Conservation (phyloP, 257 asterid species). For the Lycium ferocissimum region DNA sequence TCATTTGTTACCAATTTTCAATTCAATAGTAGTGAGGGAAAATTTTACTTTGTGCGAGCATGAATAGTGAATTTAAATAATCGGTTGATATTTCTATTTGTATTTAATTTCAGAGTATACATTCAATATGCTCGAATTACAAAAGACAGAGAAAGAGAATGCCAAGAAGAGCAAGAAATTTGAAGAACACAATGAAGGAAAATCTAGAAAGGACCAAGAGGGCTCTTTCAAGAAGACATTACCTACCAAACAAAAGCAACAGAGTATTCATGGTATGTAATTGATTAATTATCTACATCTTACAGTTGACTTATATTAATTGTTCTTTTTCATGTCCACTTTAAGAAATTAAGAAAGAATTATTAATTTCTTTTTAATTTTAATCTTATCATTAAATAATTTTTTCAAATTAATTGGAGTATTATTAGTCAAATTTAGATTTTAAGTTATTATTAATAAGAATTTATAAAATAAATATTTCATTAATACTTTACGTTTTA, state of each 20-base stretch:
- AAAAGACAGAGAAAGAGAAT: background rate
- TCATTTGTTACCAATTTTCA: background rate
- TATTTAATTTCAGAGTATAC: background rate
- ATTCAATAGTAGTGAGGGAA: background rate
- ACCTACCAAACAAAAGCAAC: background rate
- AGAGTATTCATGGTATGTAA: background rate
- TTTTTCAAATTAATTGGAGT: too few species aligned
- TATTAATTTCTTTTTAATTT: background rate
- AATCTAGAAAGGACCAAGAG: background rate
- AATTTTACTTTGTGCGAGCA: background rate
- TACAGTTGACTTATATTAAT: background rate
- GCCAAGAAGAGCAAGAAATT: background rate
- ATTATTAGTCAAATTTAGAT: too few species aligned
- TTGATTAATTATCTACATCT: background rate
- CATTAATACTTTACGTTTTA: too few species aligned
- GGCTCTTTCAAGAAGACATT: background rate
- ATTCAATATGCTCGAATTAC: background rate
- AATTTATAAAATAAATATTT: too few species aligned
- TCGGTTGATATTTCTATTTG: background rate
- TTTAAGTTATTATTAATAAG: too few species aligned
- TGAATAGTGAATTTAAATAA: background rate
- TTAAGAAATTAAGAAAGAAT: background rate
- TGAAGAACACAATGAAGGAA: background rate
- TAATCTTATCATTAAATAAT: too few species aligned
- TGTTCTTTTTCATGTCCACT: background rate